Evolutionary conservation across 148 eudicot species (phyloP).

Genomic region (Chenopodium berlandieri): DNA sequence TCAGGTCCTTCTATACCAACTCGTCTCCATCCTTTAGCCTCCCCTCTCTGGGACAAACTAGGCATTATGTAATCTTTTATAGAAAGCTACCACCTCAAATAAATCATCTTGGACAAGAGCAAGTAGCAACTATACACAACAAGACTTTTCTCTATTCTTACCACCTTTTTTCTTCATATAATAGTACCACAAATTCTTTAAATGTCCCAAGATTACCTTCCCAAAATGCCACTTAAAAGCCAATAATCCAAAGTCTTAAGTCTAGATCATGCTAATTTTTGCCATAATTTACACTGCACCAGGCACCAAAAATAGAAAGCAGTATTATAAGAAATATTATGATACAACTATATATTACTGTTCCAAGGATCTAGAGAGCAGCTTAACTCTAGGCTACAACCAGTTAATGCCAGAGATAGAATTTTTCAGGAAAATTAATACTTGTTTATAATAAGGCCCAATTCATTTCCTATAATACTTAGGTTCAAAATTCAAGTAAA

Average conservation of each 20-base stretch:
- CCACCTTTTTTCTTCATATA: background rate
- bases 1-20: background rate
- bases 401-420: background rate
- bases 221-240: background rate
- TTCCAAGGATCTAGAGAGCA: slow-evolving; percentile 4
- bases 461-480: background rate
- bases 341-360: background rate
- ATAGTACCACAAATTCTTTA: background rate
- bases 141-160: background rate
- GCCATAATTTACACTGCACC: slow-evolving; percentile 10
- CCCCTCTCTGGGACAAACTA: background rate
- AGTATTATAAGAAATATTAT: background rate
- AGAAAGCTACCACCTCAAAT: background rate
- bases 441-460: too few relatives aligned
- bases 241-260: slow-evolving; percentile 1
- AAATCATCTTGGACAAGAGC: background rate
- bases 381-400: background rate
- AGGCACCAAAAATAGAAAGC: slow-evolving; percentile 9
- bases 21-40: background rate
- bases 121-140: slow-evolving; percentile 10
- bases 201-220: background rate
- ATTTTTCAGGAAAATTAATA: background rate
- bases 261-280: background rate
- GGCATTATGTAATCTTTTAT: background rate
- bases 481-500: background rate